phyloP scores from a whole-genome alignment of 2,329 filamentous ascomycete genomes.

The Furcasterigmium furcatum region DNA sequence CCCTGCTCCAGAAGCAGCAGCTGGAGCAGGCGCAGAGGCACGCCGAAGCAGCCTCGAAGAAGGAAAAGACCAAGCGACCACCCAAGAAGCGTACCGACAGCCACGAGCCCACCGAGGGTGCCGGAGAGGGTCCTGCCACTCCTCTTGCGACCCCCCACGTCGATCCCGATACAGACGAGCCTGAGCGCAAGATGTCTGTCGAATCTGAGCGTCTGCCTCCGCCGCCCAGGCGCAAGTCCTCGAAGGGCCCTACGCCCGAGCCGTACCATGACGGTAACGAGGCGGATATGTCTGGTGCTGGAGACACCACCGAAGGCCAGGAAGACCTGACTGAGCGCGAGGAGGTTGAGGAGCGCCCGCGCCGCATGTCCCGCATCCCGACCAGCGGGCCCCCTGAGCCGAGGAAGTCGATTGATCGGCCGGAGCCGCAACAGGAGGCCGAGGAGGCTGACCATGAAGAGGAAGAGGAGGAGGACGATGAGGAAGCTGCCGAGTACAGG shows the following conservation, averaged over 20 bases:
- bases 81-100: conserved; percentile 65
- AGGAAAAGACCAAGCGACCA: conserved; percentile 80
- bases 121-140: conserved; percentile 10
- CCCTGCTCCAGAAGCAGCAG: conserved; percentile 89
- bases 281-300: conserved; percentile 62
- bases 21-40: conserved; percentile 82
- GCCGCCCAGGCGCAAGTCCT: conserved; percentile 50
- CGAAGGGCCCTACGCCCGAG: conserved; percentile 39
- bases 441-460: conserved; percentile 30
- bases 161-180: conserved; percentile 40
- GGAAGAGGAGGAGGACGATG: conserved; percentile 70
- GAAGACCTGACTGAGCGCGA: conserved; percentile 67
- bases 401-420: conserved; percentile 18
- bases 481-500: conserved; percentile 81
- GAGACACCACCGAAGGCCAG: conserved; percentile 59
- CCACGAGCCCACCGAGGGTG: conserved; percentile 28
- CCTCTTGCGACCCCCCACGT: neutral
- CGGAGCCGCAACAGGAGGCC: neutral
- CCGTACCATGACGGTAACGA: conserved; percentile 58
- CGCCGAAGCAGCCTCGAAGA: conserved; percentile 73
- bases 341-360: conserved; percentile 63
- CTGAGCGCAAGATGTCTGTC: conserved; percentile 43
- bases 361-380: conserved; percentile 28
- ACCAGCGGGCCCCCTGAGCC: conserved; percentile 28
- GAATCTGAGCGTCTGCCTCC: conserved; percentile 38